Conservation (phyloP, 1,284 basidiomycete genomes). For the Vanrija sp. region DNA sequence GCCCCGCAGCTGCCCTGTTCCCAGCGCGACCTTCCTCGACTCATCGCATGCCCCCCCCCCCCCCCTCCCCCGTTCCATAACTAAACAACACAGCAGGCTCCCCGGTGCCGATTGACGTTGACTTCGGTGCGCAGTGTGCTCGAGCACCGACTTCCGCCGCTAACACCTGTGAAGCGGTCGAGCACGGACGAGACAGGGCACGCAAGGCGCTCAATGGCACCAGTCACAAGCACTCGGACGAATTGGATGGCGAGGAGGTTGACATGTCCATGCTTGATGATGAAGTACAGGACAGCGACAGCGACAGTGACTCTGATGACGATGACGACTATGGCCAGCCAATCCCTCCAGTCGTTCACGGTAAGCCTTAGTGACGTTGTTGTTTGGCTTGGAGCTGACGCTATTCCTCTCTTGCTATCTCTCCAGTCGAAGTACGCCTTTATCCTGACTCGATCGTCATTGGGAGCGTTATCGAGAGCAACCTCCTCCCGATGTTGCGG, state of each 20-base stretch:
- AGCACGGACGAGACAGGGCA: too few species aligned
- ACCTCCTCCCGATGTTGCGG: constrained; percentile 2
- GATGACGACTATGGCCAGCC: constrained; percentile 4
- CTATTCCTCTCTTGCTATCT: neutral
- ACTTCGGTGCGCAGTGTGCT: too few species aligned
- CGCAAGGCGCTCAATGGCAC: neutral
- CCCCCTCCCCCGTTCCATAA: neutral
- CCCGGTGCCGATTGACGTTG: too few species aligned
- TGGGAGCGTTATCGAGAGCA: neutral
- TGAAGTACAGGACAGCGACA: neutral
- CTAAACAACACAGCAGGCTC: neutral
- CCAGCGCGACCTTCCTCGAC: neutral
- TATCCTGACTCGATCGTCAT: neutral
- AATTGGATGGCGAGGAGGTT: too few species aligned
- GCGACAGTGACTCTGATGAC: constrained; percentile 2
- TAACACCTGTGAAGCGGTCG: too few species aligned
- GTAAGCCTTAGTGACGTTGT: constrained; percentile 7
- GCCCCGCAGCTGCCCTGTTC: too few species aligned
- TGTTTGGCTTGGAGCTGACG: too few species aligned
- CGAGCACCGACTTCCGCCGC: too few species aligned
- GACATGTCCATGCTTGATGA: neutral
- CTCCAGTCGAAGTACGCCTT: constrained; percentile 72
- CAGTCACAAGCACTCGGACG: too few species aligned
- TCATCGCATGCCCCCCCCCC: neutral
- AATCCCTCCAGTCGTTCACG: constrained; percentile 17